Evolutionary conservation across 805 yeast species (phyloP), one percentile per base, ranked within the genome.

Genomic region (Tetrapisispora phaffii): DNA sequence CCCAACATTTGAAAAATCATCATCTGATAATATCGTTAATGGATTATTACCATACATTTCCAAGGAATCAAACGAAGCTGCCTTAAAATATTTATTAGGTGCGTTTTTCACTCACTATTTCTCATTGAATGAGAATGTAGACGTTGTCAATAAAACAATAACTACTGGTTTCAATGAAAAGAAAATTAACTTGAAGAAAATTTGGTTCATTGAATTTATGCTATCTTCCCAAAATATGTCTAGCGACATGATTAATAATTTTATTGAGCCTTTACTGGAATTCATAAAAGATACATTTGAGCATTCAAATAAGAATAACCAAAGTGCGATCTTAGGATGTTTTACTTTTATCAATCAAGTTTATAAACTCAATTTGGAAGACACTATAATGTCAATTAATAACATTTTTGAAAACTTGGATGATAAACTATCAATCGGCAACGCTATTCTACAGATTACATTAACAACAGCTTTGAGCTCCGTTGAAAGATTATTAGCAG

Each of bases 31-130:
- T 29, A 62, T 82, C 4, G 59, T 75, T 2, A 55, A 64, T 1
- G 70, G 65, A 0, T 56, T 86, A 31, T 50, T 72, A 1, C 70
- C 82, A 2, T 64, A 79, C n/a, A 68, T 82, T 3, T 44, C 75
- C 0, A 88, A 85, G 53, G 97, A 90, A 55, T 76, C 79, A 39
- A 85, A 87, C 53, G 97, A 90, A 56, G 16, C 50, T 1, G 76
- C 85, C 0, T 67, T 88, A 34, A 47, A 66, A 2, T 65, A 69
- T 3, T 66, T 79, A 46, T 66, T 82, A 7, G 59, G 63, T 8
- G 73, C 82, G 0, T 72, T 78, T 44, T 69, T 79, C 34, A 49
- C 51, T 1, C 79, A 76, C 50, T 67, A 73, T 22, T 55, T 71
- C 10, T 53, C 59, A 10, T 41, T 66, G 2, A 48, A 67, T 20